Evolutionary conservation across 768 basidiomycete species (phyloP).

Genomic region (Suillus sp.): DNA sequence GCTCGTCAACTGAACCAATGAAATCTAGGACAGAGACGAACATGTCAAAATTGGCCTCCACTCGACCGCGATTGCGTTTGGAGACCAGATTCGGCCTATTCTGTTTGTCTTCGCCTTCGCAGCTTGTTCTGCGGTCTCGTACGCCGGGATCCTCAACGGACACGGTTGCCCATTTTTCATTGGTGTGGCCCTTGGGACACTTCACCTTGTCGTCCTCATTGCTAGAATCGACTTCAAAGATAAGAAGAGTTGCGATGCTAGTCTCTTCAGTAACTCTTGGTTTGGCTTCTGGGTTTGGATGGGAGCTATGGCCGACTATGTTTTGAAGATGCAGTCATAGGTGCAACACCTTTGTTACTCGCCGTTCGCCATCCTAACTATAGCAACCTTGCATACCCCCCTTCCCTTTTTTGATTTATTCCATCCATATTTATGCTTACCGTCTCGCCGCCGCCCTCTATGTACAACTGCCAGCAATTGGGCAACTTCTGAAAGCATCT

Average conservation of each 20-base stretch:
- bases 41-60: slow-evolving; percentile 72
- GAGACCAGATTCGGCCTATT: slow-evolving; percentile 56
- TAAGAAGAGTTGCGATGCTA: neutral
- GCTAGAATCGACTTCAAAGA: neutral
- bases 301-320: neutral
- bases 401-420: neutral
- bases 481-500: too few relatives aligned
- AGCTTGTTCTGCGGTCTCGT: slow-evolving; percentile 44
- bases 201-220: neutral
- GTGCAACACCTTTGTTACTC: neutral
- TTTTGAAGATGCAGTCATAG: slow-evolving; percentile 25
- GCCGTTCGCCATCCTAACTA: neutral
- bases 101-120: slow-evolving; percentile 28
- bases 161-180: slow-evolving; percentile 29
- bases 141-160: slow-evolving; percentile 52
- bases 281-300: neutral
- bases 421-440: neutral
- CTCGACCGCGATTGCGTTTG: slow-evolving; percentile 76
- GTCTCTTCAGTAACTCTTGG: neutral
- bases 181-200: neutral
- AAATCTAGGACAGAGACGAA: slow-evolving; percentile 67
- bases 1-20: slow-evolving; percentile 56
- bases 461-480: neutral
- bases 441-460: neutral
- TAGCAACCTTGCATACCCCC: neutral